Evolutionary conservation across 2,329 filamentous ascomycete species (phyloP).

Genomic region (Pseudogymnoascus sp.): DNA sequence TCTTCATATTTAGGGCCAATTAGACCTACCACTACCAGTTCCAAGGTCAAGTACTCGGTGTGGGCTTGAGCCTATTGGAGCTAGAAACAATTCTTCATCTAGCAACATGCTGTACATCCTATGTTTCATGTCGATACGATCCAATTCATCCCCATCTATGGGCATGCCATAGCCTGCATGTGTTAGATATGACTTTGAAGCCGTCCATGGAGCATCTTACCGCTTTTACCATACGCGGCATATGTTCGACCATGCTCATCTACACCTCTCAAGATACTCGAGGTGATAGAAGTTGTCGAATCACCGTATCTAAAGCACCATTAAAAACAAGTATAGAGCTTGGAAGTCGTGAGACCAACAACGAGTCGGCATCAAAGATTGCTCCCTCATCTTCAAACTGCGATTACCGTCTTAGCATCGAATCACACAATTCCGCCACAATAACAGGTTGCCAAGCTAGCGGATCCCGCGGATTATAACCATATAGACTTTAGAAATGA

Average conservation of each 20-base stretch:
- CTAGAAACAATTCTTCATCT: constrained; percentile 13
- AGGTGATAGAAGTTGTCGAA: constrained; percentile 13
- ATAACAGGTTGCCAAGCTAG: not conserved
- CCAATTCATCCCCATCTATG: constrained; percentile 34
- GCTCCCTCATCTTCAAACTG: not conserved
- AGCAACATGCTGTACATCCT: constrained; percentile 27
- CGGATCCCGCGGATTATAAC: not conserved
- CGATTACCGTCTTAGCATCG: not conserved
- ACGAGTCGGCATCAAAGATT: not conserved
- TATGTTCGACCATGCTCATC: constrained; percentile 22
- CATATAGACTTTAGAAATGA: not conserved
- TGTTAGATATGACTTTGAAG: not conserved
- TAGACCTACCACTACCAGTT: constrained; percentile 32
- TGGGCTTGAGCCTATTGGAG: constrained; percentile 20
- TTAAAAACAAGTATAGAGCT: not conserved
- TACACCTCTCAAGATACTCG: constrained; percentile 16
- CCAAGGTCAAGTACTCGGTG: constrained; percentile 32
- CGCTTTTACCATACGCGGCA: constrained; percentile 21
- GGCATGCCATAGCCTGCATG: constrained; percentile 32
- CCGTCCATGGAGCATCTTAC: not conserved
- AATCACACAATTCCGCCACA: not conserved
- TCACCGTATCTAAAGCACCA: not conserved
- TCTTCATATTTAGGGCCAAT: constrained; percentile 17
- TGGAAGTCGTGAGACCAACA: not conserved
- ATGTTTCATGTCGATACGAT: constrained; percentile 34